Evolutionary conservation across 2,329 filamentous ascomycete species (phyloP).

Genomic region (Penicillium freii): DNA sequence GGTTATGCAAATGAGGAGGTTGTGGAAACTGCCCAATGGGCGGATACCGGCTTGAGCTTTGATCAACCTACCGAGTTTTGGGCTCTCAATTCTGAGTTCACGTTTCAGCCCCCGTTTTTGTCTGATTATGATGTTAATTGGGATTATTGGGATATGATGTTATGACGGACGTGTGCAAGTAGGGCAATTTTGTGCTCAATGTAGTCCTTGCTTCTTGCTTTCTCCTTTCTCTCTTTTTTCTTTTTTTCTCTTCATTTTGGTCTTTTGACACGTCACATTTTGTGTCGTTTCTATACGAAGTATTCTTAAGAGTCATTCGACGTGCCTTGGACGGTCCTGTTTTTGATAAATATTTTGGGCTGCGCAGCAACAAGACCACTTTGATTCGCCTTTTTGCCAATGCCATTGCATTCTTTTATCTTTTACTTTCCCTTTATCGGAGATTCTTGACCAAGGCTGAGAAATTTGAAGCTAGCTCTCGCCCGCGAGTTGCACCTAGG

Average conservation of each 20-base stretch:
- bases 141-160: neutral
- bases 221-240: too few species aligned
- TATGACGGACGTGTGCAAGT: neutral
- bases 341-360: neutral
- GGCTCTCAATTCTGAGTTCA: conserved; percentile 10
- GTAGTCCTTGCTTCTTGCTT: neutral
- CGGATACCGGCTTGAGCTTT: neutral
- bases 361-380: neutral
- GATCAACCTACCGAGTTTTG: conserved; percentile 7
- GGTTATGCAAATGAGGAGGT: neutral
- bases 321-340: neutral
- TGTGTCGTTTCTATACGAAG: neutral
- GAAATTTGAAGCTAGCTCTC: neutral
- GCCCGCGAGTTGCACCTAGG: neutral
- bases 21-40: neutral
- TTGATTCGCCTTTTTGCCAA: neutral
- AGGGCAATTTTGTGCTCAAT: neutral
- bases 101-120: conserved; percentile 8
- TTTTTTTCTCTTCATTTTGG: neutral
- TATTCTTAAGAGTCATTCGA: neutral
- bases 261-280: neutral
- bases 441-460: neutral
- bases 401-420: neutral
- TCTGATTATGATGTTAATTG: conserved; percentile 8
- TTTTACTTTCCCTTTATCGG: neutral